phyloP scores from a whole-genome alignment of 2,329 filamentous ascomycete genomes.

The Anisogramma anomala region DNA sequence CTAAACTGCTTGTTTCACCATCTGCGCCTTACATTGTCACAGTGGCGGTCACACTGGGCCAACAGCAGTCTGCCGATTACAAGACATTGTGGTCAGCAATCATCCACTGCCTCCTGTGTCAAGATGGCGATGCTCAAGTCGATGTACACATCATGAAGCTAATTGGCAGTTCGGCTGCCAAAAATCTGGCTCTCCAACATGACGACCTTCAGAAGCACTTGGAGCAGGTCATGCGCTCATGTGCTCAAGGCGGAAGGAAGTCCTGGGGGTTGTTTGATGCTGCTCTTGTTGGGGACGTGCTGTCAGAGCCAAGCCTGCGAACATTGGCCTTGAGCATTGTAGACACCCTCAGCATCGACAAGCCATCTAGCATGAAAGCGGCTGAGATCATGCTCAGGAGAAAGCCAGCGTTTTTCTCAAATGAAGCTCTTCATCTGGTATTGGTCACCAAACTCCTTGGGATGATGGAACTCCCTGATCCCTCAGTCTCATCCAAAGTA shows the following conservation, averaged over 20 bases:
- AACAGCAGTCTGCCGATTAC: constrained; percentile 27
- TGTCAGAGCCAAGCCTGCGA: constrained; percentile 26
- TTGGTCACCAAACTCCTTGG: constrained; percentile 42
- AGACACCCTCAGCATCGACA: constrained; percentile 15
- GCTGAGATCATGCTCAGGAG: constrained; percentile 38
- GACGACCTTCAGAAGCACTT: constrained; percentile 37
- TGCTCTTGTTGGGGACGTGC: constrained; percentile 30
- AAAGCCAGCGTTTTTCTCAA: constrained; percentile 32
- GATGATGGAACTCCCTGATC: constrained; percentile 38
- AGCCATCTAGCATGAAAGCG: constrained; percentile 28
- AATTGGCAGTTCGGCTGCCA: constrained; percentile 33
- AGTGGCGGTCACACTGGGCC: constrained; percentile 46
- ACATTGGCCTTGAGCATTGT: constrained; percentile 22
- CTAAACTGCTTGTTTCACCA: constrained; percentile 52
- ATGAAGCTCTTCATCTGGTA: constrained; percentile 35
- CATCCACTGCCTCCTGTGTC: constrained; percentile 29
- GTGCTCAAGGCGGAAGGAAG: constrained; percentile 23
- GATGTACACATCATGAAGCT: constrained; percentile 31
- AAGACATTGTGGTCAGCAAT: constrained; percentile 34
- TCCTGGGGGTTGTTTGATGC: constrained; percentile 38
- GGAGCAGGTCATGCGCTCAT: constrained; percentile 27
- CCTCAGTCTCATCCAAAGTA: constrained; percentile 29
- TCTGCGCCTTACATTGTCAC: constrained; percentile 57
- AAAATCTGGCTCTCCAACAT: constrained; percentile 27
- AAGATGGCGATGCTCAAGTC: constrained; percentile 20